phyloP scores from a whole-genome alignment of 2,329 filamentous ascomycete genomes.

The Emergomyces orientalis region DNA sequence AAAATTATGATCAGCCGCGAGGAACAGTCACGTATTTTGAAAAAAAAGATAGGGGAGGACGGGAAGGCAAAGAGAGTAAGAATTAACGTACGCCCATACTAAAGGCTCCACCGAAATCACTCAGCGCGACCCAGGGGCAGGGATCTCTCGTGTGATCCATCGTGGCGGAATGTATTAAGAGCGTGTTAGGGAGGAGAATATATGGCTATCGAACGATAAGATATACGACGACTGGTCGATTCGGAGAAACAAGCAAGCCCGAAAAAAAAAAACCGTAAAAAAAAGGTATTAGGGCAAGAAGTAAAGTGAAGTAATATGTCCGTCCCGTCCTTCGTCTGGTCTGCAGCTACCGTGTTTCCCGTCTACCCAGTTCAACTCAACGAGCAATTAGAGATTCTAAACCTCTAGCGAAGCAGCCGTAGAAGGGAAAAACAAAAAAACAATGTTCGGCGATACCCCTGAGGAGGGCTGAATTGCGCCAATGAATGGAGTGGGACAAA shows the following conservation, averaged over 20 bases:
- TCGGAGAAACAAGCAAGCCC: background rate
- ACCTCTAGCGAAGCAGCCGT: too few relatives aligned
- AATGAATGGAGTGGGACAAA: background rate
- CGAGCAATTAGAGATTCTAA: background rate
- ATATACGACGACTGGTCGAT: background rate
- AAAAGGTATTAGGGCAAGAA: too few relatives aligned
- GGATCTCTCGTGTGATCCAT: slow-evolving; percentile 98
- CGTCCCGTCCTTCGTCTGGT: background rate
- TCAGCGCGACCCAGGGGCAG: slow-evolving; percentile 91
- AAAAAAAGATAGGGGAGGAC: background rate
- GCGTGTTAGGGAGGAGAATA: background rate
- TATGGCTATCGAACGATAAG: too few relatives aligned
- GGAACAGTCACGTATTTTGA: slow-evolving; percentile 7
- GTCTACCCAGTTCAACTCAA: background rate
- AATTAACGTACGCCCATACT: slow-evolving; percentile 75
- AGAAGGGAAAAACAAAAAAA: background rate
- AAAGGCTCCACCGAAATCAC: slow-evolving; percentile 96
- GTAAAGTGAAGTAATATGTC: background rate
- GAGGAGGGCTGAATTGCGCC: background rate
- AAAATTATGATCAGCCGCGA: slow-evolving; percentile 22
- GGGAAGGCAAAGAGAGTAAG: slow-evolving; percentile 3
- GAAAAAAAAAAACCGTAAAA: too few relatives aligned
- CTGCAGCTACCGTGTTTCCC: background rate
- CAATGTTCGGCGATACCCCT: background rate
- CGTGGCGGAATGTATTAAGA: slow-evolving; percentile 9